Percentiles rank a stretch among this genome's conserved stretches.
Conservation (phyloP, 2,329 filamentous ascomycete species). For the Fusarium duplospermum region DNA sequence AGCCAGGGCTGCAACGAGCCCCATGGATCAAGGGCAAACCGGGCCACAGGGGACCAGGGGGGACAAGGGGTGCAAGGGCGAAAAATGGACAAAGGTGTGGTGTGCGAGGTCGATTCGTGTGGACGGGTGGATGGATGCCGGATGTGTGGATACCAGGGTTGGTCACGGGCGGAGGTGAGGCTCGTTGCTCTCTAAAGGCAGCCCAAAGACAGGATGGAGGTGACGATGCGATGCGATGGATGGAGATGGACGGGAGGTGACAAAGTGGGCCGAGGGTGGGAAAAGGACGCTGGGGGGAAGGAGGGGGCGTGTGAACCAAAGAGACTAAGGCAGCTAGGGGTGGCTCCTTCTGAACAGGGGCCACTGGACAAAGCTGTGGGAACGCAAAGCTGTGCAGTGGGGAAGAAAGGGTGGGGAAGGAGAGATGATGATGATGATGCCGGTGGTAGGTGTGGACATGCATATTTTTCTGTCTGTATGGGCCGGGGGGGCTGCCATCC, state of each 20-base stretch:
- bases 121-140: constrained; percentile 25
- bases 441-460: constrained; percentile 15
- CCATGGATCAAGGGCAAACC: constrained; percentile 4
- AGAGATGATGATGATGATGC: constrained; percentile 34
- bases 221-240: constrained; percentile 32
- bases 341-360: background rate
- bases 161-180: constrained; percentile 26
- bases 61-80: constrained; percentile 7
- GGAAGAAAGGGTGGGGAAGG: constrained; percentile 21
- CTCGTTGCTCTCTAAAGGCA: constrained; percentile 20
- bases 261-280: constrained; percentile 36
- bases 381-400: constrained; percentile 33
- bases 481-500: constrained; percentile 2
- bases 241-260: constrained; percentile 35
- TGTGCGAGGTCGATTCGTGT: constrained; percentile 19
- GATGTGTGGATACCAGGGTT: constrained; percentile 19
- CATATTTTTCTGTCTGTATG: constrained; percentile 18
- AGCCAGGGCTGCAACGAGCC: constrained; percentile 12
- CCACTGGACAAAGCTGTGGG: constrained; percentile 18
- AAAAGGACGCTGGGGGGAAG: constrained; percentile 21
- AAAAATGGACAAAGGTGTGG: constrained; percentile 15
- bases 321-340: background rate
- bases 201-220: constrained; percentile 18
- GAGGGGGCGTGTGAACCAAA: constrained; percentile 23
- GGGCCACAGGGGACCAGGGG: constrained; percentile 7